Percentiles rank a stretch among this genome's conserved stretches.
Evolutionary conservation across 768 basidiomycete genomes (phyloP).

Genomic region (Nidularia pulvinata): DNA sequence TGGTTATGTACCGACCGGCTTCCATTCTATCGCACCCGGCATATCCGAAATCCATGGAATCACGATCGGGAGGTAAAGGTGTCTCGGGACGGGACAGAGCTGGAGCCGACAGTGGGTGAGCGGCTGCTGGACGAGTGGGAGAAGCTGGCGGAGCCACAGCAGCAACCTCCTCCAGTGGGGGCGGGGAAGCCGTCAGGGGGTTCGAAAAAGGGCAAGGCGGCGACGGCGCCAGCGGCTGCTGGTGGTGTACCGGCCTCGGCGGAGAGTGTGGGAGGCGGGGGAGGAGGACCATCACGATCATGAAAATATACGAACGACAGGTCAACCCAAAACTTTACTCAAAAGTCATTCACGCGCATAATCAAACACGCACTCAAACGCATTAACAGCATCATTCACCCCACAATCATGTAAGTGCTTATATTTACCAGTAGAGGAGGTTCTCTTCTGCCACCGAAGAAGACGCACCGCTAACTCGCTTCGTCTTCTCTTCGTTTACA

Average conservation of each 20-base stretch:
- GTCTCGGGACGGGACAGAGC: conserved; percentile 88
- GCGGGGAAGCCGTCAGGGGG: conserved; percentile 1
- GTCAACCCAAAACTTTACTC: conserved; percentile 8
- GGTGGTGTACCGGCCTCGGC: neutral
- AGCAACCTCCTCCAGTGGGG: conserved; percentile 1
- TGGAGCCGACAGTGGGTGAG: conserved; percentile 79
- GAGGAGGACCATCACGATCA: conserved; percentile 16
- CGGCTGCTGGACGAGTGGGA: conserved; percentile 73
- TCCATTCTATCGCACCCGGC: conserved; percentile 75
- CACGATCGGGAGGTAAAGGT: conserved; percentile 80
- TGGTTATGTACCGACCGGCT: conserved; percentile 77
- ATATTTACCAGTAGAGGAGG: neutral
- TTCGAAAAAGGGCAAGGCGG: neutral
- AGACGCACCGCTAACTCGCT: no score
- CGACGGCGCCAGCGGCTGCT: conserved; percentile 2
- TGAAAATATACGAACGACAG: conserved; percentile 20
- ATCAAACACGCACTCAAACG: conserved; percentile 17
- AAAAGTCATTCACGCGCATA: conserved; percentile 10
- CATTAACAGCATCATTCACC: conserved; percentile 10
- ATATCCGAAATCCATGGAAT: conserved; percentile 93
- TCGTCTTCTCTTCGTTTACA: neutral
- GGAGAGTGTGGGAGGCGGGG: conserved; percentile 2
- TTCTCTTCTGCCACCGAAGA: neutral
- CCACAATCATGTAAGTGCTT: conserved; percentile 15
- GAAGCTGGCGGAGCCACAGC: conserved; percentile 18